Conservation (phyloP, 2,329 filamentous ascomycete genomes). For the Sordariomycetes sp. region DNA sequence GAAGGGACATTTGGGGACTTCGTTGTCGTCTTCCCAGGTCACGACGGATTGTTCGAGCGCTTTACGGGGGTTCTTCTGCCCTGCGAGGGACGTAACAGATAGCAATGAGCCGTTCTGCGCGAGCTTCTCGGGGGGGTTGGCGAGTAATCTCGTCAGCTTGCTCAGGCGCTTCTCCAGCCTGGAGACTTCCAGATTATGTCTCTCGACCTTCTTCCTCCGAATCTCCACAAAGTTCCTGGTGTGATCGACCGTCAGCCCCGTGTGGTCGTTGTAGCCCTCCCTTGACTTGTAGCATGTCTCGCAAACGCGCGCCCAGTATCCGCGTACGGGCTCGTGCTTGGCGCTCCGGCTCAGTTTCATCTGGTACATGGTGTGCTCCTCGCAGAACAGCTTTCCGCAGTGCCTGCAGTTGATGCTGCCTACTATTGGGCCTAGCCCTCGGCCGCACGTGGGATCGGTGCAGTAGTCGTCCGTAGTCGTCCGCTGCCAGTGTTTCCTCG, state of each 20-base stretch:
- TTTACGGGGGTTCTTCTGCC: constrained; percentile 69
- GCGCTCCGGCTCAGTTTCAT: constrained; percentile 93
- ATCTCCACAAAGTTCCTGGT: constrained; percentile 60
- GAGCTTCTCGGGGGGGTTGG: constrained; percentile 62
- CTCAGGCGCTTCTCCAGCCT: constrained; percentile 86
- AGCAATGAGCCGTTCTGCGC: constrained; percentile 40
- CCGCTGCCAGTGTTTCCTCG: constrained; percentile 81
- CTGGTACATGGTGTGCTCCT: constrained; percentile 98
- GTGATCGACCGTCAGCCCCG: constrained; percentile 62
- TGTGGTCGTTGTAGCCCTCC: constrained; percentile 88
- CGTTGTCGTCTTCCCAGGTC: constrained; percentile 86
- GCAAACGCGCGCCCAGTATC: constrained; percentile 90
- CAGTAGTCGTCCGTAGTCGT: constrained; percentile 67
- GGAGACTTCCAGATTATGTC: constrained; percentile 78
- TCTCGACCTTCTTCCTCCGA: constrained; percentile 72
- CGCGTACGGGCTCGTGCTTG: constrained; percentile 79
- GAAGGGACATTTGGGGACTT: constrained; percentile 76
- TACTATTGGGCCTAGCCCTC: constrained; percentile 67
- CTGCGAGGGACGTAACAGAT: constrained; percentile 50
- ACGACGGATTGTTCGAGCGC: constrained; percentile 84
- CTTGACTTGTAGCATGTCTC: constrained; percentile 99
- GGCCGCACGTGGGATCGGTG: constrained; percentile 79
- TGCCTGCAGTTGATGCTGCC: constrained; percentile 89
- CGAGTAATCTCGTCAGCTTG: constrained; percentile 76
- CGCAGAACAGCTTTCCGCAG: constrained; percentile 89